Evolutionary conservation across 148 eudicot species (phyloP).

Genomic region (Gaultheria prostrata): DNA sequence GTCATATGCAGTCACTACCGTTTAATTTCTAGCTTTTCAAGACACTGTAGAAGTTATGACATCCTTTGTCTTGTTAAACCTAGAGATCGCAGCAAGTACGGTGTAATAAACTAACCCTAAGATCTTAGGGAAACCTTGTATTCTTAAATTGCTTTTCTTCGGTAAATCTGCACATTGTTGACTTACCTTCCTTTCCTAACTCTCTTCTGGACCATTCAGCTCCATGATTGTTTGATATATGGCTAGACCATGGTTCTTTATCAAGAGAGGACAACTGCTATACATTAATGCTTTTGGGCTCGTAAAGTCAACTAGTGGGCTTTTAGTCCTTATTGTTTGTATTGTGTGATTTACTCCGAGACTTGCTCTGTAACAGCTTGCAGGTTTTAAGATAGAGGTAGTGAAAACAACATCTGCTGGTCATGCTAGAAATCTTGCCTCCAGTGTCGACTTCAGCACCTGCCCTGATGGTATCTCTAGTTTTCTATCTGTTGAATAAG

Average conservation of each 20-base stretch:
- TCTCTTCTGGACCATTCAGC: not conserved
- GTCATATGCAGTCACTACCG: not conserved
- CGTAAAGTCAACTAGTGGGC: not conserved
- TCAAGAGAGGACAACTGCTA: not conserved
- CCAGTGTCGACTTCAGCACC: constrained; percentile 85
- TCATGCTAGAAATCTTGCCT: constrained; percentile 87
- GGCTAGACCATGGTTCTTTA: not conserved
- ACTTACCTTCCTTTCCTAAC: not conserved
- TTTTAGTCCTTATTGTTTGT: not conserved
- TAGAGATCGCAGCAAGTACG: not conserved
- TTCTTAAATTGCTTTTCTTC: not conserved
- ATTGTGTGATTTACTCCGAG: constrained; percentile 19
- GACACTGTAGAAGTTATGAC: not conserved
- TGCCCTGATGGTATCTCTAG: constrained; percentile 85
- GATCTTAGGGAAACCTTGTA: not conserved
- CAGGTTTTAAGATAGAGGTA: constrained; percentile 93
- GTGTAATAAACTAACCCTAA: not conserved
- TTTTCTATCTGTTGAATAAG: constrained; percentile 1
- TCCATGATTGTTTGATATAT: not conserved
- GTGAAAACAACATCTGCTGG: constrained; percentile 94
- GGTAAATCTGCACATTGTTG: not conserved
- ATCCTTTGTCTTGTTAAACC: not conserved
- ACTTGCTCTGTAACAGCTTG: constrained; percentile 64
- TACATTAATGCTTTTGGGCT: not conserved
- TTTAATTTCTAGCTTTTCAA: not conserved